A percentile compares a stretch with the other conserved stretches of the same genome.
Conservation (phyloP, 371 early-diverging fungal genomes). For the Mortierella sp. region DNA sequence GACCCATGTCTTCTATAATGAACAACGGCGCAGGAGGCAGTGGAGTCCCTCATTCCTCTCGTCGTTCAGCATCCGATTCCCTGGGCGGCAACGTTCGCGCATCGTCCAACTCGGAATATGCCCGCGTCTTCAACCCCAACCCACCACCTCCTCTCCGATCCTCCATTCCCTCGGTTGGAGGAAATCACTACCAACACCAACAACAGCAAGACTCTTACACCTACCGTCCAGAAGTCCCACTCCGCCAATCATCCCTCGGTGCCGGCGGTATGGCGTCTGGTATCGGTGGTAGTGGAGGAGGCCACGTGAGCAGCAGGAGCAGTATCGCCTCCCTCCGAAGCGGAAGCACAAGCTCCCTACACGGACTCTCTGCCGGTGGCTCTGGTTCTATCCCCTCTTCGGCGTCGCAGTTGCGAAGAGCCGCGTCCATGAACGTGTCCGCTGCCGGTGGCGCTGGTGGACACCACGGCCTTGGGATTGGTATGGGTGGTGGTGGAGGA, state of each 20-base stretch:
- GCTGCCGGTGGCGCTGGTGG: neutral
- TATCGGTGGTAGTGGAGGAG: neutral
- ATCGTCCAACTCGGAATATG: slow-evolving; percentile 20
- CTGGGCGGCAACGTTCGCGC: neutral
- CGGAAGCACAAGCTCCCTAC: neutral
- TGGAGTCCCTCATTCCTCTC: neutral
- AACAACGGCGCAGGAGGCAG: neutral
- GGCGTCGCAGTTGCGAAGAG: slow-evolving; percentile 19
- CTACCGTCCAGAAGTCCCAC: slow-evolving; percentile 10
- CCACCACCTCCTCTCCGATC: slow-evolving; percentile 14
- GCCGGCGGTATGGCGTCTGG: neutral
- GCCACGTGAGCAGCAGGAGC: slow-evolving; percentile 3
- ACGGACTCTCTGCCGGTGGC: neutral
- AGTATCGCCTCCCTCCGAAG: neutral
- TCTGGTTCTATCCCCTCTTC: slow-evolving; percentile 8
- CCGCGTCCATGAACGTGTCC: slow-evolving; percentile 17
- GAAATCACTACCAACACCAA: slow-evolving; percentile 2
- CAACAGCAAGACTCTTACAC: neutral
- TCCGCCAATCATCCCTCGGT: slow-evolving; percentile 16
- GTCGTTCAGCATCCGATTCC: neutral
- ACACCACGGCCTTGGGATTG: neutral
- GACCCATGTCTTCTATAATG: slow-evolving; percentile 14
- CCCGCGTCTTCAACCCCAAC: slow-evolving; percentile 25
- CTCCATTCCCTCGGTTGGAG: neutral
- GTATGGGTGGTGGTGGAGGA: neutral